Conservation (phyloP, 257 asterid species). For the Solanum sitiens region DNA sequence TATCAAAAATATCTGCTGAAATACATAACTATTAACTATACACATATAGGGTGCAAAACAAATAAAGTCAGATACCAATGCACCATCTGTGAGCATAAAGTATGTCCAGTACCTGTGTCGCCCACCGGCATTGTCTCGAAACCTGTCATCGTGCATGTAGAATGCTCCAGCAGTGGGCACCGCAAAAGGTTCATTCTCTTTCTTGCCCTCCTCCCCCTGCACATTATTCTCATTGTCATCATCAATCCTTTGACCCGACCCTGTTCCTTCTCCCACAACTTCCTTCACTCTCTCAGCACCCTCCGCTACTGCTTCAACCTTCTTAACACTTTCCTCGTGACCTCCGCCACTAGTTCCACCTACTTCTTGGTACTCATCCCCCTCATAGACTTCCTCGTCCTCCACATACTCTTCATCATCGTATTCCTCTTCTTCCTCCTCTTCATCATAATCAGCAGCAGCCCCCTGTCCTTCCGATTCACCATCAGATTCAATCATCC, state of each 20-base stretch:
- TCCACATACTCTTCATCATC: slow-evolving; percentile 37
- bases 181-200: slow-evolving; percentile 74
- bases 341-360: not conserved
- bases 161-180: slow-evolving; percentile 99
- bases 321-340: slow-evolving; percentile 14
- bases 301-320: slow-evolving; percentile 20
- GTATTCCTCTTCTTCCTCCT: slow-evolving; percentile 17
- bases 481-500: slow-evolving; percentile 54
- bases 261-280: slow-evolving; percentile 14
- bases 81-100: not conserved
- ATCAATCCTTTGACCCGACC: slow-evolving; percentile 11
- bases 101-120: slow-evolving; percentile 45
- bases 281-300: slow-evolving; percentile 16
- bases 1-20: not conserved
- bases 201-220: slow-evolving; percentile 32
- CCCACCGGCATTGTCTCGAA: slow-evolving; percentile 72
- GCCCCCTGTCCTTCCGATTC: slow-evolving; percentile 73
- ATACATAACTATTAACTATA: not conserved
- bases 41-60: not conserved
- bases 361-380: slow-evolving; percentile 16
- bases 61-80: not conserved
- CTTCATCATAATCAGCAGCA: slow-evolving; percentile 38
- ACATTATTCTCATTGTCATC: slow-evolving; percentile 31
- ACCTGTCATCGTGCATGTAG: slow-evolving; percentile 98
- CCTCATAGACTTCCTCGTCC: slow-evolving; percentile 28